Conservation (phyloP, 306 rosid genomes). For the Malus orientalis region DNA sequence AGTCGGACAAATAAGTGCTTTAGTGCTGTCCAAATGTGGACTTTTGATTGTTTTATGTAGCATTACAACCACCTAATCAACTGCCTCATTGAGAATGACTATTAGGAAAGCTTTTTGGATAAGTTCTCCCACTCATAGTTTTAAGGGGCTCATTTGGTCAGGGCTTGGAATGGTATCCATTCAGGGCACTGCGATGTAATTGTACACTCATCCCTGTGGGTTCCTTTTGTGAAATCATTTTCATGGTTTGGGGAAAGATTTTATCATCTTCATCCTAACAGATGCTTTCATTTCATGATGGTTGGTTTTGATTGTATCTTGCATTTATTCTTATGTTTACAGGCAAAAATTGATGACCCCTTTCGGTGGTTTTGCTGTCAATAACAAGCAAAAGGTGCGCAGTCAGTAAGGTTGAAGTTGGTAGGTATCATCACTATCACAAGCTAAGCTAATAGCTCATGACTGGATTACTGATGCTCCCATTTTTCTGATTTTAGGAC, state of each 20-base stretch:
- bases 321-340: constrained; percentile 6
- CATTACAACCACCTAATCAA: neutral
- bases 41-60: neutral
- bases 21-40: neutral
- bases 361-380: constrained; percentile 30
- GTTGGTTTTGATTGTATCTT: constrained; percentile 21
- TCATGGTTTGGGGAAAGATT: neutral
- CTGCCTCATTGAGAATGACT: neutral
- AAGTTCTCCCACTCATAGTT: neutral
- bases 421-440: constrained; percentile 24
- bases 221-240: neutral
- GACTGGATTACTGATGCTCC: constrained; percentile 21
- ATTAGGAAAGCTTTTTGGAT: neutral
- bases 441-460: constrained; percentile 10
- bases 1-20: neutral
- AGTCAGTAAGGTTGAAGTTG: constrained; percentile 28
- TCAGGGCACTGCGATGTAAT: neutral
- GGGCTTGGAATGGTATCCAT: neutral
- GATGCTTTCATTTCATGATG: constrained; percentile 1
- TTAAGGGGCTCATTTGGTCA: neutral
- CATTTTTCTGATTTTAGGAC: constrained; percentile 35
- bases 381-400: constrained; percentile 15
- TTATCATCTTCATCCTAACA: constrained; percentile 16
- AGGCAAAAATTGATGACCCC: constrained; percentile 44
- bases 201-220: neutral